Base-by-base conservation (phyloP, 2,329 filamentous ascomycete genomes). In the Pseudogymnoascus sp. region DNA sequence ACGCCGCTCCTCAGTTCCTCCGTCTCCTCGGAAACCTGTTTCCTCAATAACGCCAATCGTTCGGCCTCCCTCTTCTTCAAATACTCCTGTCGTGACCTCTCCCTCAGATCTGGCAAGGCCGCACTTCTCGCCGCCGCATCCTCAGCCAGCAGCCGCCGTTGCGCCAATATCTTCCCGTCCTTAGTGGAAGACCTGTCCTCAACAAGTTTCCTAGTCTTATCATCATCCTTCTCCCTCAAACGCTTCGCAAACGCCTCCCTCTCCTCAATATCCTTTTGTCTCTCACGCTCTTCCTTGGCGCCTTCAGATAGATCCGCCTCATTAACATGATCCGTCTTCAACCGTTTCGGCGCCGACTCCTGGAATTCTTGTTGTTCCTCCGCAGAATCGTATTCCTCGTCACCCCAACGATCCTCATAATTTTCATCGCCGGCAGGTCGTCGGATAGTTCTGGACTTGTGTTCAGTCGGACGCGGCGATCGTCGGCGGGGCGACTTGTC, bases 11-110 rank as follows among this genome's bases (percentile, higher is more conserved):
- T 83, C 62, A 96, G 75, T 73, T 97, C 93, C 21, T 88, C 86
- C 1, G 87, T 87, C 74, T 99, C 95, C 69, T 97, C 93, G 0
- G 86, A 86, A 1, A 99, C 95, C 72, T 97, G 93, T 71, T 90
- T 91, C 34, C 93, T 85, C 60, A 99, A 77, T n/a, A 99, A 78
- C 0, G 90, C 90, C 14, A 99, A 77, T 65, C 91, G 86, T 75
- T 97, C 91, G 0, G 89, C 81, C 73, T 97, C 93, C 67, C 95
- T 84, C 79, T 99, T 97, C 75, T 92, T 91, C 31, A 99, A 81
- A 72, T 99, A 99, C 68, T 95, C 89, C 72, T 97, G 93, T 65
- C 95, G 85, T 2, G 93, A 96, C 34, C 91, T 85, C 71, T 95
- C 81, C 44, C 95, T 84, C 16, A 97, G 76, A 66, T 96, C 92